A percentile compares a stretch with the other conserved stretches of the same genome.
These are phyloP conservation scores for Colletotrichum echinochloae DNA, from an alignment of 2,329 filamentous ascomycete species.

Conservation along the genomic window DNA sequence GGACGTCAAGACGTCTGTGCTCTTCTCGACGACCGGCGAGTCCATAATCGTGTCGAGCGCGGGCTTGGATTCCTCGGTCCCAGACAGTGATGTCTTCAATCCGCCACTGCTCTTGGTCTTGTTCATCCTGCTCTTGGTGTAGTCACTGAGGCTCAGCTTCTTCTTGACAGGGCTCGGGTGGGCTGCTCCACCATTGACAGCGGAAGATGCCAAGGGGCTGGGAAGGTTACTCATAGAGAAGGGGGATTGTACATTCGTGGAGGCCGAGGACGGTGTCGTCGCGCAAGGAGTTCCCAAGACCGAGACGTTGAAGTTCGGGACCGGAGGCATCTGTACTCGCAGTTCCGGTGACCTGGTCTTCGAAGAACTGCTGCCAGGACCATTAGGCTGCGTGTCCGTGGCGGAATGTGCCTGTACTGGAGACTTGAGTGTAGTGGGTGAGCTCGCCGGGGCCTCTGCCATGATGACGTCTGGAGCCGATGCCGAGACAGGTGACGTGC, in stretches of 20 bases:
- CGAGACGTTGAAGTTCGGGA: conserved; percentile 61
- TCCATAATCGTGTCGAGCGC: conserved; percentile 52
- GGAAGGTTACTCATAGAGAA: conserved; percentile 56
- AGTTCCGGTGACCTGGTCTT: conserved; percentile 54
- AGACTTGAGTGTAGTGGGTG: conserved; percentile 43
- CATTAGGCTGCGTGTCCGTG: conserved; percentile 34
- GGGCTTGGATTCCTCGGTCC: conserved; percentile 55
- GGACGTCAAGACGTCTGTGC: conserved; percentile 40
- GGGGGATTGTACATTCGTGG: conserved; percentile 62
- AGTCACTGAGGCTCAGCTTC: conserved; percentile 75
- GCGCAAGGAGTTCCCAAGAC: conserved; percentile 50
- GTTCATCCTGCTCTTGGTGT: conserved; percentile 69
- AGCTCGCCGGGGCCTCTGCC: conserved; percentile 49
- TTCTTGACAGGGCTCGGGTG: conserved; percentile 74
- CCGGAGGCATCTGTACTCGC: conserved; percentile 68
- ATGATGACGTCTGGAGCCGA: conserved; percentile 45
- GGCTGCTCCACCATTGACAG: conserved; percentile 57
- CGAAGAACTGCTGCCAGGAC: conserved; percentile 26
- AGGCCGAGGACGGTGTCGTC: conserved; percentile 62
- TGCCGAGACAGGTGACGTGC: conserved; percentile 13
- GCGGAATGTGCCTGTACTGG: not conserved
- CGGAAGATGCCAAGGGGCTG: conserved; percentile 57
- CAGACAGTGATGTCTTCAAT: conserved; percentile 29
- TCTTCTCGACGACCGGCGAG: conserved; percentile 49
- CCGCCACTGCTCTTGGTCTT: conserved; percentile 51